phyloP scores from a whole-genome alignment of 805 yeast genomes.

The Saturnispora dispora region DNA sequence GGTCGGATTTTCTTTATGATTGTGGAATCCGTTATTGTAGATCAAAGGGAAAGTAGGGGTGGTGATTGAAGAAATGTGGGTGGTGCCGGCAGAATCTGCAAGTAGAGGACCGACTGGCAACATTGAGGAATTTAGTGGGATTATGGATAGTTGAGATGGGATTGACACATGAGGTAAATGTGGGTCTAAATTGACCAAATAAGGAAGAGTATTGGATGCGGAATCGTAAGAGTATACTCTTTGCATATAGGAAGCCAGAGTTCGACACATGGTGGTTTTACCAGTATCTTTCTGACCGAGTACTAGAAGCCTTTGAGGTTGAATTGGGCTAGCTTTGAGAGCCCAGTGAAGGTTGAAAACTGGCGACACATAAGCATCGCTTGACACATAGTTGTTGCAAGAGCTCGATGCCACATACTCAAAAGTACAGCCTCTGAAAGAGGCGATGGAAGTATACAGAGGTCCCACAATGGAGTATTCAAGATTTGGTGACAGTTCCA shows the following conservation, averaged over 20 bases:
- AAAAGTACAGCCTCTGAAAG: conserved; percentile 59
- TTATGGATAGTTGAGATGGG: conserved; percentile 81
- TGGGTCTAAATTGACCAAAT: conserved; percentile 76
- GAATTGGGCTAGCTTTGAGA: neutral
- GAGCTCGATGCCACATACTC: conserved; percentile 39
- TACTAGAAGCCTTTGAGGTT: conserved; percentile 42
- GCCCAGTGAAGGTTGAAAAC: conserved; percentile 7
- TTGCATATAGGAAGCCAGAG: conserved; percentile 64
- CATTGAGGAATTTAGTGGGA: neutral
- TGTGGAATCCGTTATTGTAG: conserved; percentile 2
- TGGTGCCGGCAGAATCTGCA: conserved; percentile 5
- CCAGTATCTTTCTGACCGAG: conserved; percentile 71
- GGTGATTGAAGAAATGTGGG: conserved; percentile 1
- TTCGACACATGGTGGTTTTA: conserved; percentile 65
- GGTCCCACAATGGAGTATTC: conserved; percentile 49
- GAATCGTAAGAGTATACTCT: conserved; percentile 27
- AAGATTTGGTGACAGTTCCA: conserved; percentile 71
- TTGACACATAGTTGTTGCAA: conserved; percentile 50
- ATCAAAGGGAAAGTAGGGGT: neutral
- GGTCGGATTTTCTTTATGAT: neutral
- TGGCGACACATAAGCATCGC: conserved; percentile 37
- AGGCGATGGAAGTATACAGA: conserved; percentile 43
- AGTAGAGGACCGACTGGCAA: neutral
- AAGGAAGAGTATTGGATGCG: neutral
- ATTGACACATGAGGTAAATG: conserved; percentile 38